Base-by-base conservation (phyloP, 139 green algal genomes). In the Tetradesmus lagerheimii region DNA sequence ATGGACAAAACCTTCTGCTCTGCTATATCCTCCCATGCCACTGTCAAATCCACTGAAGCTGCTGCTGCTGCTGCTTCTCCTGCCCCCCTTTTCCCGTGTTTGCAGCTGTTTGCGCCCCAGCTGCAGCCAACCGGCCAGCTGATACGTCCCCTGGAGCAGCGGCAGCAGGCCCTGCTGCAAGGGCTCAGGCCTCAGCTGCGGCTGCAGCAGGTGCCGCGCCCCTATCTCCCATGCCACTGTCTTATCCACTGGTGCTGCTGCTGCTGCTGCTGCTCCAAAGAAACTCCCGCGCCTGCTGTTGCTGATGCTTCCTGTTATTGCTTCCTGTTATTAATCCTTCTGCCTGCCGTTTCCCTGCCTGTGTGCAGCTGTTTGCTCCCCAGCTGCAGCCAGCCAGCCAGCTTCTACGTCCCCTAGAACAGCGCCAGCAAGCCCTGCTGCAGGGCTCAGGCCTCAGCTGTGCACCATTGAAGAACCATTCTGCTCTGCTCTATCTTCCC, bases 141-240 rank as follows among this genome's bases (percentile, higher is more conserved):
- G n/a, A n/a, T n/a, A n/a, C n/a, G n/a, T n/a, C n/a, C n/a, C n/a
- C n/a, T n/a, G 12, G 57, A 71, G 18, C 20, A 29, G 57, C 57
- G 11, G 57, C 57, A 71, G 57, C 57, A 71, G 6, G 57, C 23
- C 5, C 18, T 71, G 57, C 18, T 71, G 57, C 78, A 3, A 34
- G 71, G 25, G 20, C 34, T 62, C 4, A 62, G 4, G 34, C 38
- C 31, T 1, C 38, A 66, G 29, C 45, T 66, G 43, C 41, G 38
- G 35, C 38, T 89, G 85, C 43, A 71, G 41, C n/a, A 20, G 84
- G 12, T 89, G 84, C 39, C 9, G 23, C n/a, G n/a, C n/a, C n/a
- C n/a, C n/a, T n/a, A n/a, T n/a, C n/a, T n/a, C n/a, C n/a, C 43
- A 50, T 50, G 4, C 4, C 43, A 50, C 9, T 18, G 8, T 35